Base-by-base conservation (phyloP, 306 rosid species). In the Quercus engelmannii region DNA sequence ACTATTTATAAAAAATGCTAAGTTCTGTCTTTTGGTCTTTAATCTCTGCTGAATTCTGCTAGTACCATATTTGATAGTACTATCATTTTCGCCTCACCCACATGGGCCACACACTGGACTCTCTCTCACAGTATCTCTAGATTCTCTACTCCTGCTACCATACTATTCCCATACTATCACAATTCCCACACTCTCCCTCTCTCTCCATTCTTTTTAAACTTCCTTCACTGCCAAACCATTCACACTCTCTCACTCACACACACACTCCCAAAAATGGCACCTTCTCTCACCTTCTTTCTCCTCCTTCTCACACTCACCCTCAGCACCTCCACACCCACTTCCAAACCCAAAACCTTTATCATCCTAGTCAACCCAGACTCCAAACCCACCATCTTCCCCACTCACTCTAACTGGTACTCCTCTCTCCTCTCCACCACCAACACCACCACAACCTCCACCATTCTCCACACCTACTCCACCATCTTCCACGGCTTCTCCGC, bases 401-500 rank as follows among this genome's bases (percentile, higher is more conserved):
- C 96, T 13, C 96, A 92, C 79, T 83, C 69, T 55, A 81, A 82
- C 82, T 94, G 98, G 98, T 94, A 94, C 72, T 79, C 85, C 43
- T 92, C 97, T 11, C 89, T 94, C 0, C 92, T 94, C 33, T 77
- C 95, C 92, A 3, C 95, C 92, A 3, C 51, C 90, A 21, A 81
- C 4, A 1, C 33, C 6, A 11, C 57, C 9, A 35, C 43, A 0
- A 30, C 75, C 2, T 0, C 80, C 9, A 51, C 69, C 9, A 31
- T 92, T 4, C 80, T 94, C 46, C 97, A 94, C 80, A 88, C 96
- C 0, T 94, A 94, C 80, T 83, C 88, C 79, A 89, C 89, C 23
- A 86, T 94, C 74, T 92, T 94, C 80, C 87, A 90, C 14, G 98
- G 98, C 64, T 94, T 94, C 83, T 90, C 98, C 3, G 88, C 90